Evolutionary conservation across 2,329 filamentous ascomycete species (phyloP), one percentile per base, ranked within the genome.

Genomic region (Aspergillus hiratsukae): DNA sequence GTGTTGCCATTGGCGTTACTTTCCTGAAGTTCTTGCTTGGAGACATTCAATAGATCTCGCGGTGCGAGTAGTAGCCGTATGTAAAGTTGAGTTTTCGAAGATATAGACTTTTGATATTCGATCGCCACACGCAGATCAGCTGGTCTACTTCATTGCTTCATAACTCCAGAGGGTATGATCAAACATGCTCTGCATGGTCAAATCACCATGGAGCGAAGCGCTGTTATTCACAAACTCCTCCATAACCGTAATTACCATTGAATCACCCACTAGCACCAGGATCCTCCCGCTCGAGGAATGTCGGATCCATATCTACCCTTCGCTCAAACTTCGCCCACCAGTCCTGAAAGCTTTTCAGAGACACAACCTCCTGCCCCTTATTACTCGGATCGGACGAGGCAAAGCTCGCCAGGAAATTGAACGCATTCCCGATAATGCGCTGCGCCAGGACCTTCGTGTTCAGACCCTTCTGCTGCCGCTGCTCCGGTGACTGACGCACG

Each of bases 261-360:
- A 14, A 53, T 63, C 27, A 60, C 53, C 61, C 67, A 17, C 53
- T 57, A 11, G 66, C 63, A 61, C 59, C 67, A 19, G 80, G 78
- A 61, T 84, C 83, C 55, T 81, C 84, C 66, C 87, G 84, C 75
- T 97, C 92, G 64, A 99, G 78, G 71, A 99, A 99, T 6, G 85
- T 84, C 0, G 94, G 93, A 76, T 99, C 94, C 61, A 84, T 82
- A 66, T 92, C 87, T 41, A 99, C 83, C 69, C 87, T 87, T 59
- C 85, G 84, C 78, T 99, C 93, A 76, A 99, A 99, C 75, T 97
- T 97, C 58, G 81, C 83, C 94, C 95, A 99, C 94, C 95, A 99
- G 57, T 96, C 91, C 76, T 95, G 88, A 72, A 99, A 99, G 4
- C 89, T 90, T 76, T 90, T 94, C 61, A 99, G 76, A n/a, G 94